Evolutionary conservation across 164 flowering plant genomes (phyloP), one percentile per base, ranked within the genome.

Genomic region (Amborella trichopoda): DNA sequence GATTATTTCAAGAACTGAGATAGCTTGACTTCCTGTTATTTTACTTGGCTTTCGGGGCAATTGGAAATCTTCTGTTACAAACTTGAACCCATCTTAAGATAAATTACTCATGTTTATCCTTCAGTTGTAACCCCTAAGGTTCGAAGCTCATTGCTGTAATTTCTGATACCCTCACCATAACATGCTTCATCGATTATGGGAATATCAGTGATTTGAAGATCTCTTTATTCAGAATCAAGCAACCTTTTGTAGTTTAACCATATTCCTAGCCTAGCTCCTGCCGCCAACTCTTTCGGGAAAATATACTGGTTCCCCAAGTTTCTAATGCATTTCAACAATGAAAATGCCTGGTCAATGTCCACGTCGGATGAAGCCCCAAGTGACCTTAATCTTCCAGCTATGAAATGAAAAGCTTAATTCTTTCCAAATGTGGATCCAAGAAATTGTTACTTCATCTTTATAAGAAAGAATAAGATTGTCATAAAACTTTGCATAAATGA

Each of bases 181-280:
- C 56, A 55, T 0, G 10, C 26, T 26, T 49, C 46, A 60, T 70
- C 73, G 23, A 77, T 50, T 19, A 67, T 14, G 0, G 86, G 74
- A 18, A 75, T 47, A 18, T 56, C 56, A 39, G 20, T 28, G 41
- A 77, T 34, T 38, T 73, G 59, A 27, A 82, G 66, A 45, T 66
- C 59, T 6, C 78, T 78, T 84, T 87, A 83, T 39, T 62, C 61
- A 37, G 62, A 45, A 56, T 77, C 50, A 25, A 14, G 36, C 59
- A 75, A 27, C 84, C 87, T 30, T 24, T 28, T 4, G 50, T 42
- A 8, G 84, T 79, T 60, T 46, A 82, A 39, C 93, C 93, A 79
- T 20, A 37, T 48, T 5, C 69, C 63, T 0, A 46, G 26, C 32
- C 54, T 64, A 17, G 79, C 40, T 19, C 63, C 60, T n/a, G 32